Evolutionary conservation across 176 grass and related monocot genomes (phyloP).

Genomic region (Bolboschoenus planiculmis): DNA sequence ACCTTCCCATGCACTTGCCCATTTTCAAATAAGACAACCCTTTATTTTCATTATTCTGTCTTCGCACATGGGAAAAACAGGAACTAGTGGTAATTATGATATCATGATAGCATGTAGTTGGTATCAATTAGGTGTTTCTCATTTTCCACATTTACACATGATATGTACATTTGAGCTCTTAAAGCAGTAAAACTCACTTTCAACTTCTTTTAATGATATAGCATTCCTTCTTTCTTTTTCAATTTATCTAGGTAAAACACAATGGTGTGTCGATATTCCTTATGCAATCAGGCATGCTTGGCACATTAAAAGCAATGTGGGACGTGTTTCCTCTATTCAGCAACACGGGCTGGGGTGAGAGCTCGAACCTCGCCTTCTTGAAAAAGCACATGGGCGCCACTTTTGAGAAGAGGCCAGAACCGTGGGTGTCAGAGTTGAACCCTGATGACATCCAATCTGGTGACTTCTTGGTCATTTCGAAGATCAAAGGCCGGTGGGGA

Average conservation of each 20-base stretch:
- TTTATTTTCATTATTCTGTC: neutral
- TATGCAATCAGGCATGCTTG: slow-evolving; percentile 92
- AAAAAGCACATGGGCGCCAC: slow-evolving; percentile 93
- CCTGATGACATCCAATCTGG: slow-evolving; percentile 81
- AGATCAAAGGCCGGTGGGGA: slow-evolving; percentile 92
- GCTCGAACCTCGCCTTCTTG: slow-evolving; percentile 72
- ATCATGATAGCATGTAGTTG: neutral
- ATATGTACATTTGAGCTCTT: neutral
- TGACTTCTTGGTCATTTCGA: slow-evolving; percentile 85
- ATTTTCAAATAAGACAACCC: neutral
- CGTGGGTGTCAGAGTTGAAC: slow-evolving; percentile 86
- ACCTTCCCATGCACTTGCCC: neutral
- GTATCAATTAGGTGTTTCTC: neutral
- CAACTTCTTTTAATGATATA: neutral
- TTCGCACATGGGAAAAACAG: neutral
- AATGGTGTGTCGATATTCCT: slow-evolving; percentile 96
- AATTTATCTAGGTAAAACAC: slow-evolving; percentile 63
- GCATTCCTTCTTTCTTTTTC: slow-evolving; percentile 2
- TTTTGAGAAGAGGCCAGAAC: slow-evolving; percentile 78
- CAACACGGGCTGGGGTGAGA: slow-evolving; percentile 88
- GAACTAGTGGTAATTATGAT: neutral
- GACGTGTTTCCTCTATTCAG: slow-evolving; percentile 90
- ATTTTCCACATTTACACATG: neutral
- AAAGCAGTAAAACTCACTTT: neutral
- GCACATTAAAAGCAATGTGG: slow-evolving; percentile 91